Percentiles rank a stretch among this genome's conserved stretches.
Conservation (phyloP, 2,329 filamentous ascomycete species). For the Chrysoporthe austroafricana region DNA sequence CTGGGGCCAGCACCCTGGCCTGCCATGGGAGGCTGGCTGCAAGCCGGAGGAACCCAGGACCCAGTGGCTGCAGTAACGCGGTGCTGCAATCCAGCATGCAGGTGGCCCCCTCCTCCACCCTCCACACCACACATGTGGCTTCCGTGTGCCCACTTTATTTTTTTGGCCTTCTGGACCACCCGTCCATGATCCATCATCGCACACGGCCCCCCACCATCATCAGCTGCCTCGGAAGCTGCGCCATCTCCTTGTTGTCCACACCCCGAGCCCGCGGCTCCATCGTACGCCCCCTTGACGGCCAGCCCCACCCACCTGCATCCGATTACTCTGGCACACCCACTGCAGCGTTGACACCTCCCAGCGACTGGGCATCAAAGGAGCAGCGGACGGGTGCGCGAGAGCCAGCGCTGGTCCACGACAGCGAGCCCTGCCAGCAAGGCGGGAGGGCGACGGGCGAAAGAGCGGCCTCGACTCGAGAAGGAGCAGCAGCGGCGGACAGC, state of each 20-base stretch:
- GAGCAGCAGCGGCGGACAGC: constrained; percentile 4
- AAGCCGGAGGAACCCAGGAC: constrained; percentile 3
- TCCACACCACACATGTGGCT: constrained; percentile 21
- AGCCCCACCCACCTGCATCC: constrained; percentile 23
- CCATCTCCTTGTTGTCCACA: constrained; percentile 24
- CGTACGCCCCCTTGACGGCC: not conserved
- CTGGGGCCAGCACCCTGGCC: constrained; percentile 12
- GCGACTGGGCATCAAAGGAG: not conserved
- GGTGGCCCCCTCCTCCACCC: constrained; percentile 23
- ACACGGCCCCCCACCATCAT: constrained; percentile 11
- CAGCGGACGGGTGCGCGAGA: not conserved
- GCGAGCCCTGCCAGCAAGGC: not conserved
- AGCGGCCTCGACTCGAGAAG: constrained; percentile 4
- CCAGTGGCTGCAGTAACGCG: constrained; percentile 15
- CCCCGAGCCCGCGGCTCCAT: constrained; percentile 17
- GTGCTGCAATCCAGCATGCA: constrained; percentile 17
- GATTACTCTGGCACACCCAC: constrained; percentile 8
- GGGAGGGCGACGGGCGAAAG: not conserved
- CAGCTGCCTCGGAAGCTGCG: constrained; percentile 23
- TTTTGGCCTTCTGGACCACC: constrained; percentile 3
- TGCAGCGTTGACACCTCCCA: not conserved
- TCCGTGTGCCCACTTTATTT: constrained; percentile 19
- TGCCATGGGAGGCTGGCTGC: constrained; percentile 1
- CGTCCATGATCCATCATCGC: not conserved
- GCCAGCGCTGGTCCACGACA: not conserved